Evolutionary conservation across 2,329 filamentous ascomycete species (phyloP).

Genomic region (Aspergillus viridinutans): DNA sequence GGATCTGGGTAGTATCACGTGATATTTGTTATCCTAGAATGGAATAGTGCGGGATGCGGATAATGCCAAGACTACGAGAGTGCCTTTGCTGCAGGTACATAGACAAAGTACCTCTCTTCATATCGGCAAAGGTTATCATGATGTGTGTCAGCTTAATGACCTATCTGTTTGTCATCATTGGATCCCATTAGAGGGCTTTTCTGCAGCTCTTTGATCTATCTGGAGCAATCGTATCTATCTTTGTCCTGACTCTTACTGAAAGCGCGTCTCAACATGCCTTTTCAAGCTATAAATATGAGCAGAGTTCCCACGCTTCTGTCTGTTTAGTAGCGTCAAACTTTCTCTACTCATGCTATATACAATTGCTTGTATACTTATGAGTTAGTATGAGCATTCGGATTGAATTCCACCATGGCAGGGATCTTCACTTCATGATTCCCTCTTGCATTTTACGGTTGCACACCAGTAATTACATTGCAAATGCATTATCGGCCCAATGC

Average conservation of each 20-base stretch:
- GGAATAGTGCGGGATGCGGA: neutral
- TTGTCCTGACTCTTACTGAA: neutral
- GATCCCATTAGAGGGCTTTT: no score
- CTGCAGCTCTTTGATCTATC: no score
- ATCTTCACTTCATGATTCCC: neutral
- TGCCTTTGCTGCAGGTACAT: neutral
- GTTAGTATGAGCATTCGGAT: neutral
- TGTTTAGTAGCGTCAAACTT: no score
- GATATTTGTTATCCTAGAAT: neutral
- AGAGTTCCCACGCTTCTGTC: neutral
- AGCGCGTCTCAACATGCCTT: neutral
- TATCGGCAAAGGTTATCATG: neutral
- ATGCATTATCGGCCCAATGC: no score
- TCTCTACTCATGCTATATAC: no score
- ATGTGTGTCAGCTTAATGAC: neutral
- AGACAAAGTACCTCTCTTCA: neutral
- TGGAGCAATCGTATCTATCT: neutral
- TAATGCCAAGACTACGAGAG: neutral
- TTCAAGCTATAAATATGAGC: neutral
- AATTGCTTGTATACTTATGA: neutral
- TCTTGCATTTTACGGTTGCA: neutral
- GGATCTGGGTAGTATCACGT: neutral
- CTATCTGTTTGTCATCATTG: no score
- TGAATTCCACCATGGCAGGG: neutral
- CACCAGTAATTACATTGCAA: no score